Conservation (phyloP, 148 eudicot genomes). For the Cornus florida region DNA sequence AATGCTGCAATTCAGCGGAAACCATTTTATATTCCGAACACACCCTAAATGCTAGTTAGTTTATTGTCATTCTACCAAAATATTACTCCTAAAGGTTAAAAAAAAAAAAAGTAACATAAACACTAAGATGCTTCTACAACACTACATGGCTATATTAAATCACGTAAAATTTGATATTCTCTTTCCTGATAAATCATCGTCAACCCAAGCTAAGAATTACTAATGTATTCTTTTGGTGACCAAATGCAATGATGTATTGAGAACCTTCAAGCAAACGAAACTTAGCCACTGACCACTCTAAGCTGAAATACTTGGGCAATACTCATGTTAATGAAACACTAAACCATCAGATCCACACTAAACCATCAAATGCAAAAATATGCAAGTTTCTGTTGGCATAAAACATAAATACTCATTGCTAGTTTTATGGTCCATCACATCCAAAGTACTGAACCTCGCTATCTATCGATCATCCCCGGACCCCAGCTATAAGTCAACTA, state of each 20-base stretch:
- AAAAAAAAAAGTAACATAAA: background rate
- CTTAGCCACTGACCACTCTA: slow-evolving; percentile 93
- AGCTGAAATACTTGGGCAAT: slow-evolving; percentile 81
- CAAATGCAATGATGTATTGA: slow-evolving; percentile 81
- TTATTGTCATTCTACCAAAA: background rate
- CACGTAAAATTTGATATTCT: background rate
- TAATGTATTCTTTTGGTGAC: slow-evolving; percentile 84
- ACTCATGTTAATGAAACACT: slow-evolving; percentile 52
- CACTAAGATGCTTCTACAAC: background rate
- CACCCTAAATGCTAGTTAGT: background rate
- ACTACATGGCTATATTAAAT: background rate
- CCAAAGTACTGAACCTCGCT: background rate
- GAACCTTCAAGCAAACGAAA: slow-evolving; percentile 76
- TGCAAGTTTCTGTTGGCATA: background rate
- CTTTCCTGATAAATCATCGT: slow-evolving; percentile 42
- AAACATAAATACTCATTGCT: background rate
- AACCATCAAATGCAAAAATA: background rate
- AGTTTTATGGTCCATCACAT: background rate
- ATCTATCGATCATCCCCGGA: background rate
- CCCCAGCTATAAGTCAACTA: background rate
- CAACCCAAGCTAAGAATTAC: slow-evolving; percentile 82
- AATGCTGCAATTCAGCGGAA: background rate
- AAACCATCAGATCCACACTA: background rate
- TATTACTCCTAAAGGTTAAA: background rate
- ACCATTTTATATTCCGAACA: background rate